Base-by-base conservation (phyloP, 2,329 filamentous ascomycete species). In the Salinomyces thailandicus region DNA sequence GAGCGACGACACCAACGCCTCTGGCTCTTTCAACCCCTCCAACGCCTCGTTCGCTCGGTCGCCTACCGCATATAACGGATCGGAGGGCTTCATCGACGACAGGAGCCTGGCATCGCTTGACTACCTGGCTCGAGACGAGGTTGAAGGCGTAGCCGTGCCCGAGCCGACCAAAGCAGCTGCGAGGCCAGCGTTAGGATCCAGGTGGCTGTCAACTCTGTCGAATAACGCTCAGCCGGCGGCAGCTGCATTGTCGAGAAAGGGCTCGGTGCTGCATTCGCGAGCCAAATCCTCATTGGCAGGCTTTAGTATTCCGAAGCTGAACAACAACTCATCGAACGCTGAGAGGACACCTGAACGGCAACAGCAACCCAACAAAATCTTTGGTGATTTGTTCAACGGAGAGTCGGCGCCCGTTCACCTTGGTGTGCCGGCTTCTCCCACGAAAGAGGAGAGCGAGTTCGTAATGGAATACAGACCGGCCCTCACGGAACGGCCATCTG, bases 391-490 rank as follows among this genome's bases (percentile, higher is more conserved):
- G 8, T 59, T 58, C 46, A 46, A 42, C 41, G 55, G 55, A 30
- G 53, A 55, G 30, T 58, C 55, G 16, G 55, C 55, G 13, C 53
- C 53, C 3, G 48, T 59, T n/a, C 46, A 49, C 14, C 36, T 59
- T 8, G 55, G 54, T 17, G 38, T 55, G 3, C 44, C 47, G 7
- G 47, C 54, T 4, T 50, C 53, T 3, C 46, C 46, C 11, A 53
- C 57, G 31, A 48, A 52, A 22, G 48, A 54, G 33, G 50, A 54
- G 18, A 45, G 40, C 13, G 57, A 59, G 26, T 52, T 57, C 31
- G 43, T 55, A 38, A 59, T 59, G 53, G 51, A 58, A 31, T 59
- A 60, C 46, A 53, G 42, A 18, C 43, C 57, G 15, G 42, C 44
- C 18, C 52, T 60, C 35, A 60, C 57, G 3, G 51, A 51, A 29